Conservation (phyloP, 805 yeast species). For the Henningerozyma blattae region DNA sequence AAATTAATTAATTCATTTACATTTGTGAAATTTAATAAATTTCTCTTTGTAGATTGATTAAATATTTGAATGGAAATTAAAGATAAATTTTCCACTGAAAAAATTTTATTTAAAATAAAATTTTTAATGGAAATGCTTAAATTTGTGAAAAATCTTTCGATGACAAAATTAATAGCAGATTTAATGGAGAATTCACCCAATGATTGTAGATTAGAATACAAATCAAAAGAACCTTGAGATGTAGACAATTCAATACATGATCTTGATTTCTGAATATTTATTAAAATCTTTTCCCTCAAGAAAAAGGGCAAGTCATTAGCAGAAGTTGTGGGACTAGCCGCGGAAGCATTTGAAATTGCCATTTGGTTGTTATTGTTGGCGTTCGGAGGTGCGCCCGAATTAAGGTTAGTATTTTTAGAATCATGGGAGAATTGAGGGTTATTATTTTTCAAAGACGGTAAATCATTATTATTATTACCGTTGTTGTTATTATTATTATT, state of each 20-base stretch:
- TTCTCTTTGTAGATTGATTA: conserved; percentile 17
- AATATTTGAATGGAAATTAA: conserved; percentile 20
- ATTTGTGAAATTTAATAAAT: conserved; percentile 29
- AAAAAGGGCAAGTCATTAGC: conserved; percentile 10
- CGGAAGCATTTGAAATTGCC: background rate
- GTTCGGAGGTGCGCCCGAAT: background rate
- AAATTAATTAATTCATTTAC: conserved; percentile 28
- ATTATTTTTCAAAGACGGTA: background rate
- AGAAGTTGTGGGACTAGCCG: background rate
- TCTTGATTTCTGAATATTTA: conserved; percentile 47
- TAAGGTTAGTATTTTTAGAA: background rate
- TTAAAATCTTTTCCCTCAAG: conserved; percentile 28
- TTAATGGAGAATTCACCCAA: conserved; percentile 47
- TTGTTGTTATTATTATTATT: no score
- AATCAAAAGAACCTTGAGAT: conserved; percentile 13
- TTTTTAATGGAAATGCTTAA: conserved; percentile 39
- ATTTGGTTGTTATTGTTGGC: background rate
- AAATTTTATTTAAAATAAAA: conserved; percentile 36
- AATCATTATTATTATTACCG: no score
- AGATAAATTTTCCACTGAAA: conserved; percentile 26
- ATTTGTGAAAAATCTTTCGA: conserved; percentile 50
- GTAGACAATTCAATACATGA: conserved; percentile 40
- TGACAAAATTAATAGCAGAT: conserved; percentile 45
- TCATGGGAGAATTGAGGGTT: background rate
- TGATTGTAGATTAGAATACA: conserved; percentile 35